Conservation (phyloP, 1,139 yeast genomes). For the Suhomyces kunorum region DNA sequence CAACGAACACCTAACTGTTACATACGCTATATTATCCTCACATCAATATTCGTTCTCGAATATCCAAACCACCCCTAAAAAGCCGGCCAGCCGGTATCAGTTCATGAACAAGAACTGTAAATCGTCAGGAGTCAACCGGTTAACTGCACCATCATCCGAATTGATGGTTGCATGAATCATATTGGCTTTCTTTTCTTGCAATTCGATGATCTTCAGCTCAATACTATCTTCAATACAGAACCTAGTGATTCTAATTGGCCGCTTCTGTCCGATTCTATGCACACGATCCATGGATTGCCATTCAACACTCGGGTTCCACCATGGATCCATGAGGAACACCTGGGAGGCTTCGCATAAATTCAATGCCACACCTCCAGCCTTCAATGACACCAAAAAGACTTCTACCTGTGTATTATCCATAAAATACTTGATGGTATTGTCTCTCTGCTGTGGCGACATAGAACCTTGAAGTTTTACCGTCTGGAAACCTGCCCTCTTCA, state of each 20-base stretch:
- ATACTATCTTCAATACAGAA: constrained; percentile 95
- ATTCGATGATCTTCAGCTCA: constrained; percentile 90
- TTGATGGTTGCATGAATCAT: constrained; percentile 97
- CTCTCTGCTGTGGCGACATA: constrained; percentile 95
- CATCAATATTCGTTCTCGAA: too few relatives aligned
- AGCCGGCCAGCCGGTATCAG: constrained; percentile 23
- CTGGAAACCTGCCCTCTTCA: constrained; percentile 89
- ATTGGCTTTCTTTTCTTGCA: constrained; percentile 95
- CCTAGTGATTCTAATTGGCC: constrained; percentile 93
- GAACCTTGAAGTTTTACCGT: constrained; percentile 94
- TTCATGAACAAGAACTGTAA: constrained; percentile 89
- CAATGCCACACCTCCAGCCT: constrained; percentile 98
- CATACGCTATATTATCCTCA: too few relatives aligned
- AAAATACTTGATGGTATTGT: constrained; percentile 83
- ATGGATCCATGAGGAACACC: constrained; percentile 91
- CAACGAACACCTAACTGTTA: too few relatives aligned
- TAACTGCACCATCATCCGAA: constrained; percentile 87
- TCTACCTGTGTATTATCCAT: constrained; percentile 92
- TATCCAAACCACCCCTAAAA: not conserved
- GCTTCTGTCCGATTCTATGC: constrained; percentile 92
- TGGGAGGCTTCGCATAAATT: constrained; percentile 96
- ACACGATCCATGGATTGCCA: constrained; percentile 99
- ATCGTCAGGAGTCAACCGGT: constrained; percentile 85
- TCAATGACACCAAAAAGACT: constrained; percentile 87
- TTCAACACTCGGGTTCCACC: constrained; percentile 99